A percentile compares a stretch with the other conserved stretches of the same genome.
Evolutionary conservation across 2,329 filamentous ascomycete genomes (phyloP).

Genomic region (Colletotrichum incanum): DNA sequence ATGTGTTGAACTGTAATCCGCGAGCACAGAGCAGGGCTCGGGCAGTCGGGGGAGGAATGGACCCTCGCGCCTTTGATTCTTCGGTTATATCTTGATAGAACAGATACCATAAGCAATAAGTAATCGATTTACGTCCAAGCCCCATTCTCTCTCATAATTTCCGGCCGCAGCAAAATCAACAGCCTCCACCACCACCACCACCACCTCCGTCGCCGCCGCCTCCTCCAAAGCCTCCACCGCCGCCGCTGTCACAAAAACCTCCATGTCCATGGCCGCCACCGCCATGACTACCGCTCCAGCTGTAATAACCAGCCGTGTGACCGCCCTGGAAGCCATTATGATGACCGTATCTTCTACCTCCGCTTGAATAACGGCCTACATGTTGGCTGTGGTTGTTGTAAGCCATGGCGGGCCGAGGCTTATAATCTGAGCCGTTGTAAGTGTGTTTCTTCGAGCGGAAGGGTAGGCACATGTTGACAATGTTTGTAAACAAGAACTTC

Average conservation of each 20-base stretch:
- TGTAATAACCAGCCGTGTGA: neutral
- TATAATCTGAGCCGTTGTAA: neutral
- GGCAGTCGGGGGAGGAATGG: neutral
- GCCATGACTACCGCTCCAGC: neutral
- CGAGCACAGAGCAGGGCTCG: neutral
- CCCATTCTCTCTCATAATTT: too few relatives aligned
- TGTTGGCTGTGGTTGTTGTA: too few relatives aligned
- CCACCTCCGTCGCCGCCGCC: neutral
- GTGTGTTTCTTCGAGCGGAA: conserved; percentile 19
- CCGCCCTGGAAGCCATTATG: neutral
- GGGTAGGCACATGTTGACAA: conserved; percentile 18
- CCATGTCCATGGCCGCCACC: conserved; percentile 4
- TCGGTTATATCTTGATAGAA: neutral
- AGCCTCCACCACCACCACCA: conserved; percentile 7
- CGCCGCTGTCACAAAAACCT: neutral
- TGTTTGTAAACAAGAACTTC: too few relatives aligned
- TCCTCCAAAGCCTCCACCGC: conserved; percentile 9
- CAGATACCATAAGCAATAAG: neutral
- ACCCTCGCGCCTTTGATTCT: conserved; percentile 12
- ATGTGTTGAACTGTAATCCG: neutral
- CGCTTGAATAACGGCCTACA: neutral
- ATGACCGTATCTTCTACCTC: neutral
- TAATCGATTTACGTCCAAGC: neutral
- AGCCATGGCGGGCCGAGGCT: conserved; percentile 11
- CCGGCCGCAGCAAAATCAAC: neutral